Evolutionary conservation across 345 rosid species (phyloP).

Genomic region (Citrus australasica): DNA sequence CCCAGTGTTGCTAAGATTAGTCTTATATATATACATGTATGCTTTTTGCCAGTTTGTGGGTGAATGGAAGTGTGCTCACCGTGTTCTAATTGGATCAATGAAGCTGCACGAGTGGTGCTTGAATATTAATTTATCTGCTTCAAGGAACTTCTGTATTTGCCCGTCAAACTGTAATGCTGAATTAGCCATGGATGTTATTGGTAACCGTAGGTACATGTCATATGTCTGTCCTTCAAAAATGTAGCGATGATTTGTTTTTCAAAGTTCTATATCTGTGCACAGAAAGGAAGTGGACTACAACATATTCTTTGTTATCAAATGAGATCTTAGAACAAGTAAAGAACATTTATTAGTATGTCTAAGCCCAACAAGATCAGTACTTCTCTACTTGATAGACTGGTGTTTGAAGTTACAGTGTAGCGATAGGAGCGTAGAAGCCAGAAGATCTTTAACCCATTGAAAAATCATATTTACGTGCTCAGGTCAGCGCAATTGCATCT

Average conservation of each 20-base stretch:
- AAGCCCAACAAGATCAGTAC: not conserved
- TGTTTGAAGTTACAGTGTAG: not conserved
- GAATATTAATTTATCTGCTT: not conserved
- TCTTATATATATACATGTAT: not conserved
- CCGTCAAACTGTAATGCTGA: not conserved
- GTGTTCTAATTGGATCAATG: not conserved
- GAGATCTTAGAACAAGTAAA: not conserved
- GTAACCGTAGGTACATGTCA: too few species aligned
- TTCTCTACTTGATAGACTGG: not conserved
- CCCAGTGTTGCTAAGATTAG: not conserved
- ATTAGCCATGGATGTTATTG: not conserved
- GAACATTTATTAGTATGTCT: not conserved
- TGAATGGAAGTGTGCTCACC: not conserved
- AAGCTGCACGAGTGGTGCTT: not conserved
- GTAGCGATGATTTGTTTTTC: not conserved
- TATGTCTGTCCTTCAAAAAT: too few species aligned
- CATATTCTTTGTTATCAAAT: not conserved
- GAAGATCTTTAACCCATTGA: not conserved
- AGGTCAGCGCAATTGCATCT: slow-evolving; percentile 6
- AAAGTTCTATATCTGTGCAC: not conserved
- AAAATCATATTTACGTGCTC: not conserved
- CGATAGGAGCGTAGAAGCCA: not conserved
- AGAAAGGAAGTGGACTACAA: not conserved
- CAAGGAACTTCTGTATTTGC: not conserved
- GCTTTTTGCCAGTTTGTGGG: not conserved